A percentile compares a stretch with the other conserved stretches of the same genome.
phyloP scores from a whole-genome alignment of 345 rosid genomes.

The Bruguiera sexangula region DNA sequence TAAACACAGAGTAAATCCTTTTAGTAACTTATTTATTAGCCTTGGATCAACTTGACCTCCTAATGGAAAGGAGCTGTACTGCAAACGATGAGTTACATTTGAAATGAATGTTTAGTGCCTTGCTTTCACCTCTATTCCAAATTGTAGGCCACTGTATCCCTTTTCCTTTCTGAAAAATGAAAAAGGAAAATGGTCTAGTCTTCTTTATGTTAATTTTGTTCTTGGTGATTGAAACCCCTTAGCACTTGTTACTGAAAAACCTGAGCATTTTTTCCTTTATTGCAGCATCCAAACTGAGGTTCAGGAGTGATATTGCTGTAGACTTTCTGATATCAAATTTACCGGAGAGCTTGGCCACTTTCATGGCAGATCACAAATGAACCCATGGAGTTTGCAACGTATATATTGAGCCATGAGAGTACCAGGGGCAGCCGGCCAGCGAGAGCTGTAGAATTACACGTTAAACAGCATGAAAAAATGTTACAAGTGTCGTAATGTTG shows the following conservation, averaged over 20 bases:
- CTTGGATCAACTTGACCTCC: too few relatives aligned
- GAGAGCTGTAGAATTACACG: neutral
- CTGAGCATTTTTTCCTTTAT: neutral
- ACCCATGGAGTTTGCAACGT: constrained; percentile 1
- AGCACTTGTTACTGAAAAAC: neutral
- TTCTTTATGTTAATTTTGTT: neutral
- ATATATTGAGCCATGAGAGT: neutral
- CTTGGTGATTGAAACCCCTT: neutral
- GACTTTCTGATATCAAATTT: neutral
- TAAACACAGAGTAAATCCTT: too few relatives aligned
- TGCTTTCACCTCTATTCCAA: too few relatives aligned
- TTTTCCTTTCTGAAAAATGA: neutral
- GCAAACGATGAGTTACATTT: too few relatives aligned
- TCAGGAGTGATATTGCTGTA: neutral
- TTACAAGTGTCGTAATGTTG: neutral
- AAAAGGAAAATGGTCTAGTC: neutral
- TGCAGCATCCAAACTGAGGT: constrained; percentile 25
- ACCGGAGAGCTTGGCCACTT: constrained; percentile 8
- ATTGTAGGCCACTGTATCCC: neutral
- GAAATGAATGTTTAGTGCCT: too few relatives aligned
- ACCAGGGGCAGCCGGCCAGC: neutral
- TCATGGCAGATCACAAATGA: neutral
- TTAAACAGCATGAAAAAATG: neutral
- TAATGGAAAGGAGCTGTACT: too few relatives aligned
- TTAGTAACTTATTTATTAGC: too few relatives aligned